These are phyloP conservation scores for Ophiosphaerella korrae DNA, from an alignment of 2,329 filamentous ascomycete species.

Conservation along the genomic window DNA sequence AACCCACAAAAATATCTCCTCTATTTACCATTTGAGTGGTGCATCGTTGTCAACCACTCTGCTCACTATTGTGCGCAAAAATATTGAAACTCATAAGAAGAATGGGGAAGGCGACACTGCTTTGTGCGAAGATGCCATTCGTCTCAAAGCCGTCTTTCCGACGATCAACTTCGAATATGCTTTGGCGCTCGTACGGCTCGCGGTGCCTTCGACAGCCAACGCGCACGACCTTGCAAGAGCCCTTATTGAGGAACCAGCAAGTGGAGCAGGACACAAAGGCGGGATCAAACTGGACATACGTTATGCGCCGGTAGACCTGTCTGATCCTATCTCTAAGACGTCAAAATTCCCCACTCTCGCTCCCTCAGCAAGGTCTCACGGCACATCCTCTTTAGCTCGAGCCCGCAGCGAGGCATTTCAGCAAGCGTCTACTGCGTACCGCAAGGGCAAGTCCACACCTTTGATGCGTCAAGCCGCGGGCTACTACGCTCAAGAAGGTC, in stretches of 20 bases:
- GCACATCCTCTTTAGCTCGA: conserved; percentile 51
- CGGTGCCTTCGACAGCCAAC: conserved; percentile 61
- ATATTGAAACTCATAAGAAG: conserved; percentile 49
- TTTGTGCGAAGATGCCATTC: conserved; percentile 56
- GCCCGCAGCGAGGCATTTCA: conserved; percentile 59
- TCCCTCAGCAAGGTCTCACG: conserved; percentile 43
- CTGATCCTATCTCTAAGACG: conserved; percentile 35
- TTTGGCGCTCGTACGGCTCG: conserved; percentile 60
- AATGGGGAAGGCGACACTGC: conserved; percentile 47
- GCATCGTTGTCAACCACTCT: conserved; percentile 63
- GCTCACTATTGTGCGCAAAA: conserved; percentile 56
- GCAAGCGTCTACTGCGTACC: conserved; percentile 64
- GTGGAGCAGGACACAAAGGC: conserved; percentile 35
- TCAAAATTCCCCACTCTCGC: conserved; percentile 32
- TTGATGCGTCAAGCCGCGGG: conserved; percentile 76
- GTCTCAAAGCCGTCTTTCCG: conserved; percentile 62
- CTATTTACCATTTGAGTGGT: conserved; percentile 64
- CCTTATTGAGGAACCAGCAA: conserved; percentile 50
- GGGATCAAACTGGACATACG: conserved; percentile 56
- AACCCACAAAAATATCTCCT: conserved; percentile 55
- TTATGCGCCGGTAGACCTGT: conserved; percentile 51
- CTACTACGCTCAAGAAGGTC: conserved; percentile 74
- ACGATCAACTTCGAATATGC: conserved; percentile 56
- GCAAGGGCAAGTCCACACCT: conserved; percentile 69
- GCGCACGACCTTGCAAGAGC: conserved; percentile 65